Evolutionary conservation across 1,284 basidiomycete genomes (phyloP).

Genomic region (Fomitiporia mediterranea): DNA sequence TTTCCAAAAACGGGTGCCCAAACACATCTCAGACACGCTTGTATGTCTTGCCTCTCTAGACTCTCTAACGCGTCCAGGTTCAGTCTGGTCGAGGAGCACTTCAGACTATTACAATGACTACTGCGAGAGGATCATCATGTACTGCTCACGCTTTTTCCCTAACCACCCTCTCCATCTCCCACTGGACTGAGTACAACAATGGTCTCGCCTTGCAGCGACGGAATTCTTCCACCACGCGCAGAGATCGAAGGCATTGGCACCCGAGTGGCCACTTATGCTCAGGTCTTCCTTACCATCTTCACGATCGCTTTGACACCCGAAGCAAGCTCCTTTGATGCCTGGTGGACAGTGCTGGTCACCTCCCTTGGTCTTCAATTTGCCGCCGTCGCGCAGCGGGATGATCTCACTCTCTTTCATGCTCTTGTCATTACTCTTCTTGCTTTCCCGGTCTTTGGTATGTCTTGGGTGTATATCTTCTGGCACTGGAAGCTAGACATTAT

Average conservation of each 20-base stretch:
- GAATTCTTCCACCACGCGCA: conserved; percentile 7
- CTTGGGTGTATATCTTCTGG: conserved; percentile 17
- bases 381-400: conserved; percentile 10
- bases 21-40: no score
- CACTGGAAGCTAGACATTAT: conserved; percentile 13
- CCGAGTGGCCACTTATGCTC: conserved; percentile 17
- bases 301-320: conserved; percentile 16
- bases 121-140: no score
- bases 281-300: conserved; percentile 15
- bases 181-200: neutral
- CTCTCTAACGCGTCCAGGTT: no score
- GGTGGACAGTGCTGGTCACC: conserved; percentile 18
- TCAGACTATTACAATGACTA: no score
- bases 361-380: conserved; percentile 18
- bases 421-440: conserved; percentile 15
- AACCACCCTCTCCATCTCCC: no score
- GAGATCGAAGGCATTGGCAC: conserved; percentile 20
- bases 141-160: no score
- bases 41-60: no score
- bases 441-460: conserved; percentile 18
- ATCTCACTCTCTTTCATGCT: conserved; percentile 14
- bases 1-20: no score
- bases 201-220: conserved; percentile 1
- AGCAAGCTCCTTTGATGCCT: conserved; percentile 14
- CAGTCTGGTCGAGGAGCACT: no score